Percentiles rank a stretch among this genome's conserved stretches.
These are phyloP conservation scores for Cystofilobasidium bisporidii DNA, from an alignment of 768 basidiomycete species.

Conservation along the genomic window DNA sequence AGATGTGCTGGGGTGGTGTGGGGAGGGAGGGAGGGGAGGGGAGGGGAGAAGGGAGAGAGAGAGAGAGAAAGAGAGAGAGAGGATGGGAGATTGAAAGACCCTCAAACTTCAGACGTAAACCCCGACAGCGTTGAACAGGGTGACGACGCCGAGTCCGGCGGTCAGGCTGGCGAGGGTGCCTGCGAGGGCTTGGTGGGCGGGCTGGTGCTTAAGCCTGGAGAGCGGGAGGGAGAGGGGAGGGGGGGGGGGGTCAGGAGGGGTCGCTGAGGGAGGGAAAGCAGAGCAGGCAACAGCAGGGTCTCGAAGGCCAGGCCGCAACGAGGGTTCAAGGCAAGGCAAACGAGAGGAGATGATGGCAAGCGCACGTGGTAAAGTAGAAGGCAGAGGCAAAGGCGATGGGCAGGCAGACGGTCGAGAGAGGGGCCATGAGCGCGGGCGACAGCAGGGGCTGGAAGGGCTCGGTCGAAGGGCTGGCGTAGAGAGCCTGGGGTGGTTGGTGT, in stretches of 20 bases:
- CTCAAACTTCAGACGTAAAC: conserved; percentile 67
- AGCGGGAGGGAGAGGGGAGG: neutral
- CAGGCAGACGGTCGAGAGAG: conserved; percentile 64
- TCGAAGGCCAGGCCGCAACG: neutral
- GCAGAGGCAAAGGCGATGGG: conserved; percentile 67
- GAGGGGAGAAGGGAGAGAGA: too few species aligned
- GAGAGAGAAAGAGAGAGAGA: too few species aligned
- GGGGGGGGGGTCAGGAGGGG: neutral
- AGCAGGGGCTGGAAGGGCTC: conserved; percentile 58
- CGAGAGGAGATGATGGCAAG: neutral
- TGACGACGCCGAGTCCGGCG: conserved; percentile 79
- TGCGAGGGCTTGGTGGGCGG: conserved; percentile 58
- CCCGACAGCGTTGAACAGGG: conserved; percentile 74
- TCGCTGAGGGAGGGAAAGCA: too few species aligned
- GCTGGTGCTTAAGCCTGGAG: conserved; percentile 66
- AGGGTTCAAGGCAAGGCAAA: neutral
- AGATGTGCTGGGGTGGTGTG: too few species aligned
- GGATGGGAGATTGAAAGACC: too few species aligned
- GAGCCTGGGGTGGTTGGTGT: neutral
- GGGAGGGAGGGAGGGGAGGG: too few species aligned
- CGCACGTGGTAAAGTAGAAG: conserved; percentile 74
- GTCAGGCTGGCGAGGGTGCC: conserved; percentile 65
- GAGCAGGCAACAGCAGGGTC: neutral
- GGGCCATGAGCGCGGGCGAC: conserved; percentile 59
- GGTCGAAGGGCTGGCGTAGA: neutral